Conservation (phyloP, 495 filamentous ascomycete species). For the Podospora appendiculata region DNA sequence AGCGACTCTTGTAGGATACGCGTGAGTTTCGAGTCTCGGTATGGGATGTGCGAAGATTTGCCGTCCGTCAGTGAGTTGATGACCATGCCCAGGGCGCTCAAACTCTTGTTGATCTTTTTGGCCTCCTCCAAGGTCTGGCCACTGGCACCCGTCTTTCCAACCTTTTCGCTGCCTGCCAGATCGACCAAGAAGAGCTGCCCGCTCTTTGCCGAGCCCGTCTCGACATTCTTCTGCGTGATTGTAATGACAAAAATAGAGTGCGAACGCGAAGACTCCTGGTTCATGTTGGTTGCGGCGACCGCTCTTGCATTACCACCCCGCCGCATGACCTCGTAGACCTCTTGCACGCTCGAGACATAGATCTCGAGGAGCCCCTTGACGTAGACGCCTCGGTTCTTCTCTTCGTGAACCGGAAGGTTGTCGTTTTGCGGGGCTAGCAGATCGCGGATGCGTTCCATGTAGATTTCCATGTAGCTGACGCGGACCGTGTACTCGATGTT, state of each 20-base stretch:
- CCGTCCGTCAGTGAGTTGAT: slow-evolving; percentile 97
- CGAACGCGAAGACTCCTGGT: slow-evolving; percentile 95
- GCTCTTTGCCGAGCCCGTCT: slow-evolving; percentile 93
- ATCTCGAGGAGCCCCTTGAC: slow-evolving; percentile 93
- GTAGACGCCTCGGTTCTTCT: slow-evolving; percentile 93
- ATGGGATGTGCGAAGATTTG: slow-evolving; percentile 95
- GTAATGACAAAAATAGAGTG: slow-evolving; percentile 98
- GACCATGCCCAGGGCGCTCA: slow-evolving; percentile 96
- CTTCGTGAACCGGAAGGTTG: slow-evolving; percentile 93
- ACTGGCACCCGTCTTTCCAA: slow-evolving; percentile 96
- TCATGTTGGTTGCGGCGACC: slow-evolving; percentile 99
- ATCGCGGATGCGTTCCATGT: slow-evolving; percentile 98
- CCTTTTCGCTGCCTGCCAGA: slow-evolving; percentile 95
- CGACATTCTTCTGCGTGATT: slow-evolving; percentile 94
- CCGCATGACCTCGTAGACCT: slow-evolving; percentile 96
- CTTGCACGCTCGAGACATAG: slow-evolving; percentile 90
- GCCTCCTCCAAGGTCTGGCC: slow-evolving; percentile 97
- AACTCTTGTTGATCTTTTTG: slow-evolving; percentile 99
- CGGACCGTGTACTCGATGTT: slow-evolving; percentile 97
- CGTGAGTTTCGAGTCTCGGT: slow-evolving; percentile 96
- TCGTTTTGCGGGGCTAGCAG: slow-evolving; percentile 86
- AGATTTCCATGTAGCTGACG: slow-evolving; percentile 99
- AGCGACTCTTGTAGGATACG: slow-evolving; percentile 94
- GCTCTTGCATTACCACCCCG: slow-evolving; percentile 81
- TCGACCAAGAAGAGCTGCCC: slow-evolving; percentile 96